Conservation (phyloP, 2,329 filamentous ascomycete genomes). For the Clarireedia sp. region DNA sequence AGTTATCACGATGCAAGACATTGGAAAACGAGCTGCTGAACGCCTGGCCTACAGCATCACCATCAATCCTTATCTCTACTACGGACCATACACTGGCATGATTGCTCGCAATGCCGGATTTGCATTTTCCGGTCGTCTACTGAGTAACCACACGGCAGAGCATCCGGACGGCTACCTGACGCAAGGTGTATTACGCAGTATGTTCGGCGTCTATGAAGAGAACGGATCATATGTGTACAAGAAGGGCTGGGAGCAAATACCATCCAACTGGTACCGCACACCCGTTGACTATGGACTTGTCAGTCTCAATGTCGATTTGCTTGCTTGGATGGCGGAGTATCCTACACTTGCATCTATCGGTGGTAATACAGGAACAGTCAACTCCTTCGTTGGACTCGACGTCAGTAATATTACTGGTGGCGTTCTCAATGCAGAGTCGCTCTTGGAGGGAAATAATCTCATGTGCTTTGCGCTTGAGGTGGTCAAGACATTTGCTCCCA, state of each 20-base stretch:
- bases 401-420: constrained; percentile 36
- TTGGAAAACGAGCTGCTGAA: no score
- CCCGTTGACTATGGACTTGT: constrained; percentile 35
- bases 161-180: constrained; percentile 29
- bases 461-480: constrained; percentile 36
- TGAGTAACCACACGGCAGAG: constrained; percentile 1
- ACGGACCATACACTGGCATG: constrained; percentile 23
- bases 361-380: constrained; percentile 43
- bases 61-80: constrained; percentile 47
- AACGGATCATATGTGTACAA: not conserved
- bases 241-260: constrained; percentile 17
- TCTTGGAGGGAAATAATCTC: constrained; percentile 41
- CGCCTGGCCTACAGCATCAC: constrained; percentile 26
- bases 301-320: constrained; percentile 33
- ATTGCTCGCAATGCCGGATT: not conserved
- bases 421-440: constrained; percentile 34
- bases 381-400: constrained; percentile 43
- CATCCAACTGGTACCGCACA: constrained; percentile 24
- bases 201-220: constrained; percentile 13
- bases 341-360: constrained; percentile 38
- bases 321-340: constrained; percentile 33
- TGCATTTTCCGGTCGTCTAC: not conserved
- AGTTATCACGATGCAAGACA: constrained; percentile 18
- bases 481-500: constrained; percentile 29
- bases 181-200: constrained; percentile 19